Evolutionary conservation across 139 green algal species (phyloP).

Genomic region (Tetraselmis chui): DNA sequence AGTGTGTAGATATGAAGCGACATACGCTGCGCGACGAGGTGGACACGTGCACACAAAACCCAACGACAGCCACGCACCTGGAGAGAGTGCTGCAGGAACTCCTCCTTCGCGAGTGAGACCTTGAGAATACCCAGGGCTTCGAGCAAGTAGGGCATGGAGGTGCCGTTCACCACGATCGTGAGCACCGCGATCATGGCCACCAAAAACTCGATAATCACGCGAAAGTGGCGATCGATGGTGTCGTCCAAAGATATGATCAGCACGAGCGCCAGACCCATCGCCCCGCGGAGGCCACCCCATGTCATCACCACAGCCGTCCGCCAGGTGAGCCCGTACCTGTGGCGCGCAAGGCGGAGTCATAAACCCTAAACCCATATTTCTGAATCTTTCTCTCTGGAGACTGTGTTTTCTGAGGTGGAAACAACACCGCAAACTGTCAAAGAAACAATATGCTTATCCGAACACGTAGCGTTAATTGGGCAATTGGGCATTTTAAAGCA

Average conservation of each 20-base stretch:
- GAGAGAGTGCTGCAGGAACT: conserved; percentile 24
- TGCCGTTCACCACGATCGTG: conserved; percentile 33
- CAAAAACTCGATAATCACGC: conserved; percentile 40
- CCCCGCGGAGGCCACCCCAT: conserved; percentile 52
- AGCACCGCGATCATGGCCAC: conserved; percentile 30
- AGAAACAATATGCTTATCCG: too few relatives aligned
- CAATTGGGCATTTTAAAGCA: too few relatives aligned
- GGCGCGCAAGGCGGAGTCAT: too few relatives aligned
- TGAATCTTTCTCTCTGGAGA: too few relatives aligned
- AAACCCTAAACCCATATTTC: too few relatives aligned
- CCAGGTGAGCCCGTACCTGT: conserved; percentile 43
- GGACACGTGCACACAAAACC: too few relatives aligned
- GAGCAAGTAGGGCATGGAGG: conserved; percentile 22
- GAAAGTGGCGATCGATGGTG: conserved; percentile 19
- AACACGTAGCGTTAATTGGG: too few relatives aligned
- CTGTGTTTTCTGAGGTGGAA: too few relatives aligned
- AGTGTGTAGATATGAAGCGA: too few relatives aligned
- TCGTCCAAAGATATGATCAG: conserved; percentile 52
- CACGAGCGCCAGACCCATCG: conserved; percentile 51
- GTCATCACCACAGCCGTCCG: conserved; percentile 36
- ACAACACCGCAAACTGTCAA: too few relatives aligned
- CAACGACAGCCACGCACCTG: too few relatives aligned
- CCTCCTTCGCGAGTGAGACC: conserved; percentile 20
- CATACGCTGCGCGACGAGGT: too few relatives aligned
- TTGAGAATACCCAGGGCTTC: conserved; percentile 16